Percentiles rank a stretch among this genome's conserved stretches.
Conservation (phyloP, 805 yeast species). For the Yarrowia porcina region DNA sequence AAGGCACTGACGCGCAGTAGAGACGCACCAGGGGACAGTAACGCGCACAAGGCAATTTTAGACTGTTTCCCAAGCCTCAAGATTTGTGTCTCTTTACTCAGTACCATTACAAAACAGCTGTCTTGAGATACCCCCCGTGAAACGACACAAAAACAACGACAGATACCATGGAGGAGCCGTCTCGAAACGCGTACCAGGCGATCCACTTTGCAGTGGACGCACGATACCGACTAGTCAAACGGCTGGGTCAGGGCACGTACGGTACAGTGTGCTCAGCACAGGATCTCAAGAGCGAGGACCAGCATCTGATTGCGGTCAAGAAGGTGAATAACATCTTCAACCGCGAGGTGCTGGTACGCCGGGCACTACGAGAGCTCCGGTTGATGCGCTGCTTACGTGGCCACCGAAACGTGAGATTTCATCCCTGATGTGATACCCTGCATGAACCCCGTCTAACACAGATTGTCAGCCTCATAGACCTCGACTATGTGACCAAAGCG, state of each 20-base stretch:
- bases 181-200: slow-evolving; percentile 14
- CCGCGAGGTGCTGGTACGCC: slow-evolving; percentile 61
- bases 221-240: slow-evolving; percentile 24
- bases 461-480: slow-evolving; percentile 69
- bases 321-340: slow-evolving; percentile 69
- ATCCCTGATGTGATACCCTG: neutral
- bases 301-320: slow-evolving; percentile 62
- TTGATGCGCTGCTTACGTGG: slow-evolving; percentile 81
- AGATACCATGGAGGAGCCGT: slow-evolving; percentile 18
- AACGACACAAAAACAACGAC: neutral
- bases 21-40: neutral
- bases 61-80: neutral
- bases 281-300: slow-evolving; percentile 19
- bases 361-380: slow-evolving; percentile 82
- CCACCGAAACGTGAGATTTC: slow-evolving; percentile 58
- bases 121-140: neutral
- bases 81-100: neutral
- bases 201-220: slow-evolving; percentile 24
- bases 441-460: slow-evolving; percentile 27
- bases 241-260: slow-evolving; percentile 78
- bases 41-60: too few species aligned
- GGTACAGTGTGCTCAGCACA: slow-evolving; percentile 78
- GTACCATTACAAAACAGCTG: neutral
- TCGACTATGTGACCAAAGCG: slow-evolving; percentile 60
- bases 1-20: neutral